Conservation (phyloP, 139 green algal species). For the Chlamydomonas incerta region DNA sequence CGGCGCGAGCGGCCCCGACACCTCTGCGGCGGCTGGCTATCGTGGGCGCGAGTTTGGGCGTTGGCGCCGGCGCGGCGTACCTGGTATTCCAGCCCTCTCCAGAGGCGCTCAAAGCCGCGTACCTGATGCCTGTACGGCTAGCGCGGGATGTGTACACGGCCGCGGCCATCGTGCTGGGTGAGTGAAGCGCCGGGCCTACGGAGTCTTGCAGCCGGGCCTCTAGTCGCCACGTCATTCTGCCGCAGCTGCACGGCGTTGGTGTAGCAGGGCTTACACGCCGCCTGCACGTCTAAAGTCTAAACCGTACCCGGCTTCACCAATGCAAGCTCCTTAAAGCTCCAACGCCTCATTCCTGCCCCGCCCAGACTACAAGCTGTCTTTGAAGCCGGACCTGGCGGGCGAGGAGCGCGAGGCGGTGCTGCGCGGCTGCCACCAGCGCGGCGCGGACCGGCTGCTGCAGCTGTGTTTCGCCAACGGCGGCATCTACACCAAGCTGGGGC, state of each 20-base stretch:
- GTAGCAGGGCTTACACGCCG: too few relatives aligned
- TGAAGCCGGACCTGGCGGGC: constrained; percentile 8
- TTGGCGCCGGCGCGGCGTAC: neutral
- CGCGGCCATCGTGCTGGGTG: constrained; percentile 55
- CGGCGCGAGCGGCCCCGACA: too few relatives aligned
- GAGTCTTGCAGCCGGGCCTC: too few relatives aligned
- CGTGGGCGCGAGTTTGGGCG: neutral
- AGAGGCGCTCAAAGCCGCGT: constrained; percentile 43
- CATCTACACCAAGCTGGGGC: constrained; percentile 88
- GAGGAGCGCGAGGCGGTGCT: constrained; percentile 50
- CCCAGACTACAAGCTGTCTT: constrained; percentile 54
- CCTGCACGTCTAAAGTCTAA: too few relatives aligned
- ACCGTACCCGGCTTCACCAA: too few relatives aligned
- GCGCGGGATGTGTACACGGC: constrained; percentile 56
- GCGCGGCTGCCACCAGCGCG: constrained; percentile 60
- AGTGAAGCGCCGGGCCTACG: too few relatives aligned
- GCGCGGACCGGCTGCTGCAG: constrained; percentile 59
- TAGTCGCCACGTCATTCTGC: too few relatives aligned
- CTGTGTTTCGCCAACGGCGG: constrained; percentile 91
- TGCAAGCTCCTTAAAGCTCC: too few relatives aligned
- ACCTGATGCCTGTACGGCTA: constrained; percentile 58
- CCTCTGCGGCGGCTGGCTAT: too few relatives aligned
- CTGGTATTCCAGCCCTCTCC: neutral
- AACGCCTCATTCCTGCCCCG: too few relatives aligned
- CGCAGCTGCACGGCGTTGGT: too few relatives aligned